Evolutionary conservation across 2,329 filamentous ascomycete species (phyloP).

Genomic region (Exophiala lecanii-corni): DNA sequence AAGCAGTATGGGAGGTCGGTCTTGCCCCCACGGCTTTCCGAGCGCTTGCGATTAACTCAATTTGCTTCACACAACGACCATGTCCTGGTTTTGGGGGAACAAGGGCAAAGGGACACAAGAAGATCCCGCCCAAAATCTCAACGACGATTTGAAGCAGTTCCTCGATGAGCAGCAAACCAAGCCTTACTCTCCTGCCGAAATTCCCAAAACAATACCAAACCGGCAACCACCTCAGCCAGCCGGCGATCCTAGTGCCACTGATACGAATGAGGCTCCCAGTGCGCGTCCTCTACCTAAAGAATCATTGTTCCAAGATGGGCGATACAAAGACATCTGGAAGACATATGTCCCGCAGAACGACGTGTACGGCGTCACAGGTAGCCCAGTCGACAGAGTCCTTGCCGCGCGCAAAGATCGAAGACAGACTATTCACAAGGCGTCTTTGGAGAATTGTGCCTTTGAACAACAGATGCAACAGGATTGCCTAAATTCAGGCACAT

Average conservation of each 20-base stretch:
- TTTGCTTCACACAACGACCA: too few species aligned
- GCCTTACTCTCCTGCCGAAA: conserved; percentile 52
- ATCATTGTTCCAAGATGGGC: conserved; percentile 63
- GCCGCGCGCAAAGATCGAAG: conserved; percentile 81
- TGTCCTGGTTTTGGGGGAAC: conserved; percentile 63
- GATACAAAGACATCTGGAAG: conserved; percentile 87
- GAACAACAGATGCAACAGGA: conserved; percentile 78
- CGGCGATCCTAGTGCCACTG: too few species aligned
- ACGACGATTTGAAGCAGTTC: conserved; percentile 78
- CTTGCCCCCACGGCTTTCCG: too few species aligned
- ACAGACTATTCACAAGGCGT: conserved; percentile 69
- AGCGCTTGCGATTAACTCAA: too few species aligned
- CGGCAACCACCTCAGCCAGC: conserved; percentile 23
- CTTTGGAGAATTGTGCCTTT: conserved; percentile 87
- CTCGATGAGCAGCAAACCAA: conserved; percentile 76
- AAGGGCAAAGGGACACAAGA: conserved; percentile 45
- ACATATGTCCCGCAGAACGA: conserved; percentile 71
- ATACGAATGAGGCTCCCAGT: conserved; percentile 26
- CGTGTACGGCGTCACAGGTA: conserved; percentile 64
- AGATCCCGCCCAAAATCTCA: conserved; percentile 69
- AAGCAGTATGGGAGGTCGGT: too few species aligned
- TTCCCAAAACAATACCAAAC: conserved; percentile 18
- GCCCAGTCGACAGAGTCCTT: conserved; percentile 76
- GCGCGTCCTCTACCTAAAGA: conserved; percentile 33
- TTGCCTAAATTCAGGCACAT: conserved; percentile 72